These are phyloP conservation scores for Sporothrix pallida DNA, from an alignment of 2,329 filamentous ascomycete genomes.

Conservation along the genomic window DNA sequence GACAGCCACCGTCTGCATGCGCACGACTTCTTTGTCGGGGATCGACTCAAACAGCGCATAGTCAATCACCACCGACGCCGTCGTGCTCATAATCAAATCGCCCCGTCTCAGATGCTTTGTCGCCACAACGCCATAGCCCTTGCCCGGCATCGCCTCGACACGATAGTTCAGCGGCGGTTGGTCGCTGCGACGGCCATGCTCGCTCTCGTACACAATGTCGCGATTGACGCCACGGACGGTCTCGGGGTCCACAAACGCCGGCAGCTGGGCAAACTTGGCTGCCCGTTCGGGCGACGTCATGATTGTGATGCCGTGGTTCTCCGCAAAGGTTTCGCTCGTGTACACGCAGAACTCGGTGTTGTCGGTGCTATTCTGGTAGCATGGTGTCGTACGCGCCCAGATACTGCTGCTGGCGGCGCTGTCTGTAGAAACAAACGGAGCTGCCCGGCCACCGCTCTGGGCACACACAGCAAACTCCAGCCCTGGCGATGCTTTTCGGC, in stretches of 20 bases:
- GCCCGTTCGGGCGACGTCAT: constrained; percentile 47
- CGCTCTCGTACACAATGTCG: constrained; percentile 40
- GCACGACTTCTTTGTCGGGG: constrained; percentile 39
- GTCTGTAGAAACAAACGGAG: background rate
- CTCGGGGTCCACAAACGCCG: constrained; percentile 42
- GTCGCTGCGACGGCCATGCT: constrained; percentile 24
- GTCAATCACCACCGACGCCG: constrained; percentile 49
- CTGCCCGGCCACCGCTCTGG: constrained; percentile 9
- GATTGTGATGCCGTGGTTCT: constrained; percentile 48
- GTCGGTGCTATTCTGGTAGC: constrained; percentile 39
- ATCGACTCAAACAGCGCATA: constrained; percentile 47
- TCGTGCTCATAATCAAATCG: constrained; percentile 49
- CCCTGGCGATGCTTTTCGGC: constrained; percentile 24
- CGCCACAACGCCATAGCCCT: constrained; percentile 49
- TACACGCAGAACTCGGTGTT: constrained; percentile 46
- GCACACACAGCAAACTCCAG: constrained; percentile 29
- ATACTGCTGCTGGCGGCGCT: constrained; percentile 23
- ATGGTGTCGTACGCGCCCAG: constrained; percentile 43
- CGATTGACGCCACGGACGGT: constrained; percentile 40
- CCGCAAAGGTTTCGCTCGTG: constrained; percentile 45
- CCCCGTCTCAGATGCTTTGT: constrained; percentile 45
- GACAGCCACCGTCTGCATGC: constrained; percentile 45
- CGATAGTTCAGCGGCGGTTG: constrained; percentile 39
- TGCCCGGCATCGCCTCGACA: constrained; percentile 48
- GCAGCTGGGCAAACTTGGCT: constrained; percentile 40